Evolutionary conservation across 2,329 filamentous ascomycete species (phyloP).

Genomic region (Microdochium trichocladiopsis): DNA sequence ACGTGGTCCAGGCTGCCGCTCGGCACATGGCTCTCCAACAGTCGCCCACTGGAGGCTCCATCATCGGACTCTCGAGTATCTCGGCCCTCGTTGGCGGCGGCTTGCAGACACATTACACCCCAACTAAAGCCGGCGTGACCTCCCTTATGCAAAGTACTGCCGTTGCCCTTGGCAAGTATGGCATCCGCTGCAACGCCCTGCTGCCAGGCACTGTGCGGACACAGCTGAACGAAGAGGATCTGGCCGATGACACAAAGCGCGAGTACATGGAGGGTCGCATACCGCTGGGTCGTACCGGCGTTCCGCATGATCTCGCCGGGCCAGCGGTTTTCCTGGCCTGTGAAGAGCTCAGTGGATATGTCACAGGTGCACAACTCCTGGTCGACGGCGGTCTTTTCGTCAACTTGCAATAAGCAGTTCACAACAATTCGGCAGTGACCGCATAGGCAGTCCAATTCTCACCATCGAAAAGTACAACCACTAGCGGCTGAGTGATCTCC

Average conservation of each 20-base stretch:
- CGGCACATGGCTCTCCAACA: conserved; percentile 66
- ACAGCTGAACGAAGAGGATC: conserved; percentile 76
- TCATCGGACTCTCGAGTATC: conserved; percentile 71
- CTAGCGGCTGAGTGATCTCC: too few relatives aligned
- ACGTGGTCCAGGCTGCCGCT: conserved; percentile 77
- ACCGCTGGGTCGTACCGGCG: conserved; percentile 68
- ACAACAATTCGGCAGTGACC: too few relatives aligned
- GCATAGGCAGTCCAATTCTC: too few relatives aligned
- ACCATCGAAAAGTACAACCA: too few relatives aligned
- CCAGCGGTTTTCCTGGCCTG: conserved; percentile 81
- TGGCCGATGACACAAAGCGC: conserved; percentile 66
- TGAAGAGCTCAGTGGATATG: conserved; percentile 71
- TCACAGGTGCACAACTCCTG: conserved; percentile 74
- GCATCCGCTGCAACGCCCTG: conserved; percentile 76
- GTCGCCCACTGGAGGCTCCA: conserved; percentile 63
- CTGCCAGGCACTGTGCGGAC: conserved; percentile 79
- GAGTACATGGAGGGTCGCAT: conserved; percentile 76
- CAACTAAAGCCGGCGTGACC: conserved; percentile 77
- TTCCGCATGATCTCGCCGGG: conserved; percentile 68
- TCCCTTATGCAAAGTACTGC: conserved; percentile 80
- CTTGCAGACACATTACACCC: conserved; percentile 77
- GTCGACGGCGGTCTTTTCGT: conserved; percentile 89
- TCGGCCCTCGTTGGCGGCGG: conserved; percentile 72
- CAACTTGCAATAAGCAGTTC: conserved; percentile 63
- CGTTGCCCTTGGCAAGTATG: conserved; percentile 67